A percentile compares a stretch with the other conserved stretches of the same genome.
Evolutionary conservation across 2,329 filamentous ascomycete genomes (phyloP).

Genomic region (Xylaria sp.): DNA sequence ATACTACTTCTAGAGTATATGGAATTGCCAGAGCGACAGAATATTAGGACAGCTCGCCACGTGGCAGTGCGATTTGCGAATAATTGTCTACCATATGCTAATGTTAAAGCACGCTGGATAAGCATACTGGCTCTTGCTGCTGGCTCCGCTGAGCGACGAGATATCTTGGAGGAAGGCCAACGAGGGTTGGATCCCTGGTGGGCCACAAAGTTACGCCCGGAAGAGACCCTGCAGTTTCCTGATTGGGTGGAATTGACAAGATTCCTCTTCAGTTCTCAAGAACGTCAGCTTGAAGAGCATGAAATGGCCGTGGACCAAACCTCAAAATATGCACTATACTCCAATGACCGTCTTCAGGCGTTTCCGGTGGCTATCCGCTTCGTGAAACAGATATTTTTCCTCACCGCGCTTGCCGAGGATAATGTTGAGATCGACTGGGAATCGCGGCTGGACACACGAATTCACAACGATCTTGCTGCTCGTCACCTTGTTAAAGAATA

Average conservation of each 20-base stretch:
- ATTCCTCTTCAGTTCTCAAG: constrained; percentile 58
- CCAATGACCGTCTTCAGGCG: constrained; percentile 61
- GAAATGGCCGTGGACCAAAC: constrained; percentile 56
- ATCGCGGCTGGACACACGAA: constrained; percentile 76
- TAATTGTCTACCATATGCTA: constrained; percentile 81
- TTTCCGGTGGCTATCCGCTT: constrained; percentile 78
- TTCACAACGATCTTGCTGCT: constrained; percentile 75
- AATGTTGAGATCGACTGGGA: constrained; percentile 86
- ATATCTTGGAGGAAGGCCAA: constrained; percentile 88
- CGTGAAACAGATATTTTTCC: constrained; percentile 65
- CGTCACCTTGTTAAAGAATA: constrained; percentile 69
- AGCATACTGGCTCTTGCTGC: constrained; percentile 83
- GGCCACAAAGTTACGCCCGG: constrained; percentile 49
- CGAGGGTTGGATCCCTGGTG: constrained; percentile 82
- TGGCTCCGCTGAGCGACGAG: constrained; percentile 74
- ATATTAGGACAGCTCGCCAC: constrained; percentile 80
- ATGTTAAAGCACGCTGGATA: constrained; percentile 86
- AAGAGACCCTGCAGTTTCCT: constrained; percentile 55
- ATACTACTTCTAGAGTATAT: constrained; percentile 76
- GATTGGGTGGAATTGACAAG: constrained; percentile 64
- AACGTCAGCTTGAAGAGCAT: constrained; percentile 42
- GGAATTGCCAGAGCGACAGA: constrained; percentile 61
- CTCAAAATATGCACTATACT: constrained; percentile 53
- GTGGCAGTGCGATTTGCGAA: constrained; percentile 91
- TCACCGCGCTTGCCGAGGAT: constrained; percentile 61